Evolutionary conservation across 345 rosid species (phyloP), one percentile per base, ranked within the genome.

Genomic region (Ailanthus altissimus): DNA sequence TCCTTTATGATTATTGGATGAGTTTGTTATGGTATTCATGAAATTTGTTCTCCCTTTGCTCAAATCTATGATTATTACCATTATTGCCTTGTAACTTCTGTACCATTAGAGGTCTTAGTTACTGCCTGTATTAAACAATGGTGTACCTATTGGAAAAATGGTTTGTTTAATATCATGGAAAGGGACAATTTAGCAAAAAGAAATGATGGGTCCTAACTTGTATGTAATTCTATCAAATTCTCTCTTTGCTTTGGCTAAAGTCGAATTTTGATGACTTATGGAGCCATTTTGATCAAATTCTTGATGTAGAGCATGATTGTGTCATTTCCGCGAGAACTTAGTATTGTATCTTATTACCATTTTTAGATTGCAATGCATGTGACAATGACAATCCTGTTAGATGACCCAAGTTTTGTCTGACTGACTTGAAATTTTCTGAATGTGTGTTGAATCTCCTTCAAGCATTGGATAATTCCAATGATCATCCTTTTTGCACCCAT

Each of bases 301-400:
- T 49, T 11, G 53, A 11, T 49, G 16, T 11, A 49, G 16, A 12
- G 53, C 18, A 14, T 12, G 11, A 49, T 11, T 32, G 14, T 11
- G 14, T 49, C 14, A 49, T 49, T 49, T 14, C 53, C 12, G 10
- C 11, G 0, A 49, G 16, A 2, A 15, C 7, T 18, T 53, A 15
- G 26, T 66, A 21, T 45, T 21, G 6, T 67, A 18, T 25, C 71
- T 5, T 46, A 45, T 67, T 45, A 23, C 25, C 60, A 5, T 51
- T 50, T 7, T 70, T 47, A 26, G 73, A 70, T 6, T 51, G 45
- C 32, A 45, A 70, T 70, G 25, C 60, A 11, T 51, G 60, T 51
- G 43, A 50, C 8, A 32, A 18, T 70, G 60, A 70, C 25, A 42
- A 32, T 36, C 2, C 28, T 9, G 2, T 14, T 56, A 38, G 74